phyloP scores from a whole-genome alignment of 2,329 filamentous ascomycete genomes.

The Trichoderma cornu-damae region DNA sequence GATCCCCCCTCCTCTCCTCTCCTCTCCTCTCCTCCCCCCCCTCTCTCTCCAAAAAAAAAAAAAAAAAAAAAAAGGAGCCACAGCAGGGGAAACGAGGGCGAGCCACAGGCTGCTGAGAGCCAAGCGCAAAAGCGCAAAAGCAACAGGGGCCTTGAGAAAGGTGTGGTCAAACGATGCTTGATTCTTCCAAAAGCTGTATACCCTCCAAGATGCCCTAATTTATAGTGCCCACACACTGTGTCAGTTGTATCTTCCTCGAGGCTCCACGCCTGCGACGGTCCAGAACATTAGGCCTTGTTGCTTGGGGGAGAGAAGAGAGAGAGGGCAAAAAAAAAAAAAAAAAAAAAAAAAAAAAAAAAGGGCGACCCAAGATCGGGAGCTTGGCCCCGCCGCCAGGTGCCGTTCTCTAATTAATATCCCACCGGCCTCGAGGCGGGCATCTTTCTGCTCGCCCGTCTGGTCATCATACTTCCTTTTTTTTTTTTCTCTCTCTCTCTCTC shows the following conservation, averaged over 20 bases:
- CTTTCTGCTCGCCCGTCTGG: slow-evolving; percentile 9
- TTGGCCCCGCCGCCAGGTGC: slow-evolving; percentile 17
- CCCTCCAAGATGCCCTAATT: no score
- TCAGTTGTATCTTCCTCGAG: no score
- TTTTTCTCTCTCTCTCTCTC: neutral
- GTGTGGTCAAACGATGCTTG: no score
- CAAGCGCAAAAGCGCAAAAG: slow-evolving; percentile 15
- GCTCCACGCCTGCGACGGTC: slow-evolving; percentile 20
- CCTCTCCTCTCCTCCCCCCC: no score
- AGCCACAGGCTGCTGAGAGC: slow-evolving; percentile 18
- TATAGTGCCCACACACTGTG: no score
- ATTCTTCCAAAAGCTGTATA: no score
- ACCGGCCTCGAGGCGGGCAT: slow-evolving; percentile 14
- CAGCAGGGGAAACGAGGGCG: slow-evolving; percentile 18
- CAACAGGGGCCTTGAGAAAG: no score
- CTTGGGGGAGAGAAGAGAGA: no score
- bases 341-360: no score
- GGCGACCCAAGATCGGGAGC: slow-evolving; percentile 16
- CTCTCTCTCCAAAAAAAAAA: no score
- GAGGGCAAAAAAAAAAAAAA: no score
- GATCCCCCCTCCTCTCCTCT: neutral
- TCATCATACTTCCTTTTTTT: slow-evolving; percentile 5
- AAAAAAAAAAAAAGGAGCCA: slow-evolving; percentile 19
- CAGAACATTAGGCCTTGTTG: slow-evolving; percentile 15
- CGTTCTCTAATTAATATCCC: slow-evolving; percentile 20